These are phyloP conservation scores for Solanum sejunctum DNA, from an alignment of 257 asterid species.

Conservation along the genomic window DNA sequence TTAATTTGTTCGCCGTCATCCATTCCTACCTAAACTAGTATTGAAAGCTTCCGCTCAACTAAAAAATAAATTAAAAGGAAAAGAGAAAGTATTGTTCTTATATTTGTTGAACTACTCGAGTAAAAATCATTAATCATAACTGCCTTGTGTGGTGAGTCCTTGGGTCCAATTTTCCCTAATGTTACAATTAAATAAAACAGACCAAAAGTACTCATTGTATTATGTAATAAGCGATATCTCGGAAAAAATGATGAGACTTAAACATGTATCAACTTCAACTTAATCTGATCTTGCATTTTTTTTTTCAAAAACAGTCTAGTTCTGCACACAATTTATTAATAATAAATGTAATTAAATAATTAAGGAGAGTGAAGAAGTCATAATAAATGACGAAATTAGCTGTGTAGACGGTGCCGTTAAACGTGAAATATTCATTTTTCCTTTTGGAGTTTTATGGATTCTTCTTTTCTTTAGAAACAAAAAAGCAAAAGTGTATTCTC, in stretches of 20 bases:
- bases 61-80: background rate
- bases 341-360: too few species aligned
- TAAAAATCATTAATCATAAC: background rate
- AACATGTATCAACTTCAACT: too few species aligned
- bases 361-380: too few species aligned
- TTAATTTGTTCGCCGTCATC: background rate
- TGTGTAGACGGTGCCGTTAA: background rate
- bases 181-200: background rate
- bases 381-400: background rate
- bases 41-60: background rate
- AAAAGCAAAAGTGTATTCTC: background rate
- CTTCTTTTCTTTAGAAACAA: background rate
- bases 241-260: background rate
- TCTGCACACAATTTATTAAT: too few species aligned
- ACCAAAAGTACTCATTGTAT: background rate
- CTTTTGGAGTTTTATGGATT: background rate
- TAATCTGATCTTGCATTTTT: too few species aligned
- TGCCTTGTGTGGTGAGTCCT: background rate
- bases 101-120: background rate
- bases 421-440: background rate
- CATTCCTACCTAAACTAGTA: background rate
- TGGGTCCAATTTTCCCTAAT: background rate
- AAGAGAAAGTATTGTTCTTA: background rate
- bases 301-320: too few species aligned
- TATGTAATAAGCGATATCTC: background rate